Percentiles rank a stretch among this genome's conserved stretches.
These are phyloP conservation scores for Ophiostoma angusticollis DNA, from an alignment of 2,329 filamentous ascomycete genomes.

Conservation along the genomic window DNA sequence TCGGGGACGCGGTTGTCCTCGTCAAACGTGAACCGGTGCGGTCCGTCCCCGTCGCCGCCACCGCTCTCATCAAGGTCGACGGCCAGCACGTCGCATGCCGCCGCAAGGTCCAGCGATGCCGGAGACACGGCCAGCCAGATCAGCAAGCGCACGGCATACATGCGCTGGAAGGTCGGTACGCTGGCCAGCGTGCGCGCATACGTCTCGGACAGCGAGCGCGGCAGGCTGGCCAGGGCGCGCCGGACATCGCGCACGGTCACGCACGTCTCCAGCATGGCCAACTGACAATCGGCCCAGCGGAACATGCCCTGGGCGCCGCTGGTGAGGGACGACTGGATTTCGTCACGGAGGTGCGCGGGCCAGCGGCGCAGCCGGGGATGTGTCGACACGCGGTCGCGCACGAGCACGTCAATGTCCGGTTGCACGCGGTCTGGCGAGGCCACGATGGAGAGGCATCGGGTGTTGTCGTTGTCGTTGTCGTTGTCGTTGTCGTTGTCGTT, in stretches of 20 bases:
- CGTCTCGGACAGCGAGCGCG: neutral
- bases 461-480: too few species aligned
- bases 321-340: neutral
- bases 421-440: too few species aligned
- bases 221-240: neutral
- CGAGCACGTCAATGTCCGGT: neutral
- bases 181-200: neutral
- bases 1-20: neutral
- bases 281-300: slow-evolving; percentile 1
- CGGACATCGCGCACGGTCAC: neutral
- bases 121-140: neutral
- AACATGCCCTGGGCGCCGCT: slow-evolving; percentile 1
- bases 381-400: neutral
- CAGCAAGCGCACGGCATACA: neutral
- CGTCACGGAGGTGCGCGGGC: neutral
- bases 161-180: neutral
- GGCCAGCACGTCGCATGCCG: neutral
- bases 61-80: too few species aligned
- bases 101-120: too few species aligned
- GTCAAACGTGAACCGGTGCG: neutral
- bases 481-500: too few species aligned
- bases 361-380: neutral
- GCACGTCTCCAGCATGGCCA: slow-evolving; percentile 1
- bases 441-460: too few species aligned
- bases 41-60: too few species aligned